Conservation (phyloP, 352 stramenopile genomes). For the Phytopythium cucurbitacearum region DNA sequence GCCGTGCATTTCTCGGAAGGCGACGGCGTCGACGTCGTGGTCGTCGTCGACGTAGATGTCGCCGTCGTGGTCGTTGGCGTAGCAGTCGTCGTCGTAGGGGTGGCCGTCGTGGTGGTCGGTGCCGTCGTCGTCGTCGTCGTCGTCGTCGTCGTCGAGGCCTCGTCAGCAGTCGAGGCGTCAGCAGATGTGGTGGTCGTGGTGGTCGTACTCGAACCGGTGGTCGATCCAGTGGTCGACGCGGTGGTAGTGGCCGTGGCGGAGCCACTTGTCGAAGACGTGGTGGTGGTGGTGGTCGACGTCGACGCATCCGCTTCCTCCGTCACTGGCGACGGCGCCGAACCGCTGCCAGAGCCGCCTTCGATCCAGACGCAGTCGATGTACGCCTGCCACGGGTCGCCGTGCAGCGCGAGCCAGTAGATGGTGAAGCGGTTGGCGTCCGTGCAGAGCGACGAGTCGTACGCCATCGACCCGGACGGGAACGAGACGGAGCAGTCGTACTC, state of each 20-base stretch:
- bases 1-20: conserved; percentile 16
- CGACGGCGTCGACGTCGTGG: conserved; percentile 6
- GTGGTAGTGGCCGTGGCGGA: conserved; percentile 12
- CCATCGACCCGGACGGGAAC: conserved; percentile 32
- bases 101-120: background rate
- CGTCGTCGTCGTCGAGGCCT: conserved; percentile 3
- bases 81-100: conserved; percentile 1
- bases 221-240: conserved; percentile 16
- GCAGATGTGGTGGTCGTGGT: conserved; percentile 11
- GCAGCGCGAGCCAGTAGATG: conserved; percentile 55
- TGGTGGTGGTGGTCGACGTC: conserved; percentile 7
- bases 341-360: conserved; percentile 18
- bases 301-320: conserved; percentile 10
- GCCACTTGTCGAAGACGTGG: conserved; percentile 8
- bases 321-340: conserved; percentile 10
- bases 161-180: conserved; percentile 3
- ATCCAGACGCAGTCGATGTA: conserved; percentile 46
- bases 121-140: conserved; percentile 7
- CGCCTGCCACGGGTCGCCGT: conserved; percentile 51
- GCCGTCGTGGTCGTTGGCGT: conserved; percentile 1
- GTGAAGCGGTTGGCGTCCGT: conserved; percentile 34
- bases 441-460: conserved; percentile 42
- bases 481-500: conserved; percentile 41
- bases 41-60: conserved; percentile 1
- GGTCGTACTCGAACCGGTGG: conserved; percentile 12